Evolutionary conservation across 352 stramenopile genomes (phyloP).

Genomic region (Globisporangium paroecandrum): DNA sequence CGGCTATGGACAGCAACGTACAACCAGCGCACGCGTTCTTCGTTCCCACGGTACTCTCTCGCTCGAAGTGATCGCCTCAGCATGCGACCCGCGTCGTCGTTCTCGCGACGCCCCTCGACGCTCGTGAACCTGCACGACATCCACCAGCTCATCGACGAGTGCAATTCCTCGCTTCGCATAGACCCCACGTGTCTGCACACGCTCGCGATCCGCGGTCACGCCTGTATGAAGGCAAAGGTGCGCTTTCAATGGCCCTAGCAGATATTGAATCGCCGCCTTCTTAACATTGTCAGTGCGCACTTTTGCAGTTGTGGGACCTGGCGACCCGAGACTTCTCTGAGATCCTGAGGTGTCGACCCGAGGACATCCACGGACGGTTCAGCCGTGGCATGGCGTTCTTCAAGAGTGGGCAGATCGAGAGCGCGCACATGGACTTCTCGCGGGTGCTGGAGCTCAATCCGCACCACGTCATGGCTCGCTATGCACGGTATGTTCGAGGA

Average conservation of each 20-base stretch:
- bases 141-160: conserved; percentile 52
- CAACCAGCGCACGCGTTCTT: background rate
- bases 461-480: conserved; percentile 77
- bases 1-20: background rate
- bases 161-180: conserved; percentile 32
- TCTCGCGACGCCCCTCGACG: conserved; percentile 19
- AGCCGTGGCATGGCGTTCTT: conserved; percentile 75
- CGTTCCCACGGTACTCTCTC: background rate
- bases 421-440: conserved; percentile 63
- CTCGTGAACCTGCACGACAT: conserved; percentile 42
- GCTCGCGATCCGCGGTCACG: conserved; percentile 55
- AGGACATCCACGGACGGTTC: conserved; percentile 64
- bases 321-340: conserved; percentile 53
- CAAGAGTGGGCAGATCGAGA: conserved; percentile 44
- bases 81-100: background rate
- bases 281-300: background rate
- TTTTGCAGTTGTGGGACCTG: conserved; percentile 36
- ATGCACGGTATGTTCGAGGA: conserved; percentile 33
- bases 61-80: background rate
- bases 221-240: conserved; percentile 67
- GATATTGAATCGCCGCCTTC: background rate
- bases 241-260: background rate
- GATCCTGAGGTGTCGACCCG: conserved; percentile 41
- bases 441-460: conserved; percentile 61
- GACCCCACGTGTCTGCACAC: conserved; percentile 58